Evolutionary conservation across 2,329 filamentous ascomycete genomes (phyloP).

Genomic region (Rhytidhysteron rufulum): DNA sequence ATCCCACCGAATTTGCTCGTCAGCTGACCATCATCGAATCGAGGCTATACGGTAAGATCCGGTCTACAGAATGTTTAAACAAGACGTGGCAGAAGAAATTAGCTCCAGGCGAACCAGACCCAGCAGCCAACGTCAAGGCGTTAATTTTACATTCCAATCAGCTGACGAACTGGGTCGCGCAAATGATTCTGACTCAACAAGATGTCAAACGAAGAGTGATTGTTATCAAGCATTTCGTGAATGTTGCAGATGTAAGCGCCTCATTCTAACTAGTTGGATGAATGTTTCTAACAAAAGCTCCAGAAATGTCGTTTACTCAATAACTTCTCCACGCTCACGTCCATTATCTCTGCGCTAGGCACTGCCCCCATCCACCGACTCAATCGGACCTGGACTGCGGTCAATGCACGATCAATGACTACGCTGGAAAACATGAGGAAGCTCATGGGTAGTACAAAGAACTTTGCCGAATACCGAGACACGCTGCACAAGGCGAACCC

Average conservation of each 20-base stretch:
- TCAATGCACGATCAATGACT: constrained; percentile 76
- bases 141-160: constrained; percentile 97
- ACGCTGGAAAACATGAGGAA: constrained; percentile 87
- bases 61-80: constrained; percentile 91
- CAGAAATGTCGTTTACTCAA: constrained; percentile 92
- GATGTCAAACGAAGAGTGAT: constrained; percentile 95
- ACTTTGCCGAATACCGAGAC: constrained; percentile 95
- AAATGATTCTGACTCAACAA: constrained; percentile 94
- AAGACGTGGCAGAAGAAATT: constrained; percentile 99
- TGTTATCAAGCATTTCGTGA: constrained; percentile 97
- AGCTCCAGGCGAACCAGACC: constrained; percentile 73
- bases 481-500: constrained; percentile 88
- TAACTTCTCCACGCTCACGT: constrained; percentile 96
- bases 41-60: constrained; percentile 90
- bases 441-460: constrained; percentile 96
- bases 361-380: constrained; percentile 94
- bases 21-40: constrained; percentile 97
- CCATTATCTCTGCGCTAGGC: constrained; percentile 92
- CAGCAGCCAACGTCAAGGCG: constrained; percentile 90
- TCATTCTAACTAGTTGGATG: neutral
- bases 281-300: constrained; percentile 17
- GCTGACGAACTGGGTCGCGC: constrained; percentile 98
- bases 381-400: constrained; percentile 89
- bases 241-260: constrained; percentile 81
- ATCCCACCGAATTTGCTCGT: constrained; percentile 92